Conservation (phyloP, 352 stramenopile genomes). For the Phytophthora rubi region DNA sequence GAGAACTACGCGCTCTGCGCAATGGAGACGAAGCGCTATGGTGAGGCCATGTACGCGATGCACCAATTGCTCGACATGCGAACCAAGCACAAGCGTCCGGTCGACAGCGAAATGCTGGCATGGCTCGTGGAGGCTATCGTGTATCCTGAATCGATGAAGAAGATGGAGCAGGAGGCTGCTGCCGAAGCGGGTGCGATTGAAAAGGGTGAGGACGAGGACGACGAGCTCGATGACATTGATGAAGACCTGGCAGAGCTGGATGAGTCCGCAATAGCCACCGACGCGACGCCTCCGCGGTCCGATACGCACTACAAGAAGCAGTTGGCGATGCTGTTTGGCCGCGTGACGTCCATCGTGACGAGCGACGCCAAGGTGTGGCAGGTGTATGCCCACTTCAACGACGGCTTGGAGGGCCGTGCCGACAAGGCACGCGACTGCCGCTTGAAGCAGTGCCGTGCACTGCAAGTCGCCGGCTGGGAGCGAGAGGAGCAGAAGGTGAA, state of each 20-base stretch:
- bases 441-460: conserved; percentile 75
- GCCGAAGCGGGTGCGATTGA: conserved; percentile 32
- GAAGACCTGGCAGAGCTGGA: conserved; percentile 63
- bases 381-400: conserved; percentile 84
- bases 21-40: conserved; percentile 76
- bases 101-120: conserved; percentile 81
- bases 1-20: conserved; percentile 90
- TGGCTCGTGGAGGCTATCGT: conserved; percentile 86
- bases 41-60: conserved; percentile 85
- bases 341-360: conserved; percentile 78
- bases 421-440: conserved; percentile 83
- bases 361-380: conserved; percentile 86
- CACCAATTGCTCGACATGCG: conserved; percentile 85
- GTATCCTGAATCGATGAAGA: conserved; percentile 58
- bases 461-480: conserved; percentile 80
- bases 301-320: conserved; percentile 76
- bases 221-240: conserved; percentile 37
- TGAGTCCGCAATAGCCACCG: conserved; percentile 48
- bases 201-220: conserved; percentile 35
- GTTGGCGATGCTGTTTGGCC: conserved; percentile 78
- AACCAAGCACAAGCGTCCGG: conserved; percentile 76
- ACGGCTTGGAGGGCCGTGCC: conserved; percentile 55
- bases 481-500: conserved; percentile 59
- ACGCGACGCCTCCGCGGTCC: conserved; percentile 59
- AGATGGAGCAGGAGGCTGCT: conserved; percentile 47